These are phyloP conservation scores for Hypomyces rosellus DNA, from an alignment of 2,329 filamentous ascomycete species.

Conservation along the genomic window DNA sequence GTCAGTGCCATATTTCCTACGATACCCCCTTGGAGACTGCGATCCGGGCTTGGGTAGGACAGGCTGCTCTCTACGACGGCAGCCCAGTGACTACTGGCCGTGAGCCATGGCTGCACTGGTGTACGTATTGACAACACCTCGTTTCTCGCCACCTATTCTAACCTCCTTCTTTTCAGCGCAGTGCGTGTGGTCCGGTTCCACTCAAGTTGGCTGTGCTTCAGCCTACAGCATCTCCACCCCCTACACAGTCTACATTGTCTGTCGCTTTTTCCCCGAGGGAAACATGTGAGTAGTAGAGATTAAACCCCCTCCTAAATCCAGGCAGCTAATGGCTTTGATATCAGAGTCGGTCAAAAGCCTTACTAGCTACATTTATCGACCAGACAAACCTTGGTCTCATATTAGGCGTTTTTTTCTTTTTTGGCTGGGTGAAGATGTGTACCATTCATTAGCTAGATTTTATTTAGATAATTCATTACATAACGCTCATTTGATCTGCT, in stretches of 20 bases:
- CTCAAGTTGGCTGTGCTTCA: slow-evolving; percentile 28
- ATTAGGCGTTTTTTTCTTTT: no score
- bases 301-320: no score
- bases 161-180: slow-evolving; percentile 22
- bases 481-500: no score
- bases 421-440: no score
- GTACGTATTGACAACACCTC: slow-evolving; percentile 17
- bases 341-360: slow-evolving; percentile 25
- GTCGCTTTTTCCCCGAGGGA: slow-evolving; percentile 29
- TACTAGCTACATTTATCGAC: slow-evolving; percentile 5
- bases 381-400: no score
- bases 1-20: slow-evolving; percentile 23
- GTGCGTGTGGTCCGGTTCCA: slow-evolving; percentile 29
- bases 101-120: slow-evolving; percentile 32
- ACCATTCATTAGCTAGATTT: no score
- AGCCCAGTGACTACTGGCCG: slow-evolving; percentile 26
- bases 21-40: slow-evolving; percentile 25
- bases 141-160: not conserved
- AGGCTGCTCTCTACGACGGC: slow-evolving; percentile 24
- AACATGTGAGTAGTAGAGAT: slow-evolving; percentile 26
- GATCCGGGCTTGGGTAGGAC: slow-evolving; percentile 25
- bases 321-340: not conserved
- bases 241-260: slow-evolving; percentile 29
- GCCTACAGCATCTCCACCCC: slow-evolving; percentile 25
- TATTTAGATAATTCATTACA: no score